Conservation (phyloP, 495 filamentous ascomycete species). For the Endocarpon pusillum region DNA sequence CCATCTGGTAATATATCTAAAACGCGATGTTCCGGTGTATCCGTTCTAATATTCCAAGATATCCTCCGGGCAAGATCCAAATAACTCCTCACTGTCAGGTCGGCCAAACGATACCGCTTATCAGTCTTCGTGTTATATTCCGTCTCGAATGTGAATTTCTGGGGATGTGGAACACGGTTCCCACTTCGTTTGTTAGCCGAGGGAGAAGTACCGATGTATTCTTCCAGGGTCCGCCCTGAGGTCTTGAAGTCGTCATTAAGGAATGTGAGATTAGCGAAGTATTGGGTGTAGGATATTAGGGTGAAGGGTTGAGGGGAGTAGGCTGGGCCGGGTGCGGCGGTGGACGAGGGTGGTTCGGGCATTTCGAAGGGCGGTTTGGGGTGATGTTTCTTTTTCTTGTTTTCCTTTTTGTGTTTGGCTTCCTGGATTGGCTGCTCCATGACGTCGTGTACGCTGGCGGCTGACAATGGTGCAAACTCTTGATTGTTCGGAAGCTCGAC, state of each 20-base stretch:
- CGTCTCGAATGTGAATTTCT: slow-evolving; percentile 55
- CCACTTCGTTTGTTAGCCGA: neutral
- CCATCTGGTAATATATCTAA: slow-evolving; percentile 9
- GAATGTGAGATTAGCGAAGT: slow-evolving; percentile 78
- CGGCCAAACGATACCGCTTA: slow-evolving; percentile 52
- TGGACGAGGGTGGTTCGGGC: slow-evolving; percentile 55
- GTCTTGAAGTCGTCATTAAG: slow-evolving; percentile 53
- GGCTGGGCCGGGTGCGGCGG: slow-evolving; percentile 67
- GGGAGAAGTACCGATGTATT: too few species aligned
- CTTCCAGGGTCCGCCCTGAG: too few species aligned
- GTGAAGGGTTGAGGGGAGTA: slow-evolving; percentile 77
- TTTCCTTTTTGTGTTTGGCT: slow-evolving; percentile 28
- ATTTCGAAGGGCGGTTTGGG: slow-evolving; percentile 45
- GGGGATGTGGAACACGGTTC: slow-evolving; percentile 6
- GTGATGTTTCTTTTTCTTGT: slow-evolving; percentile 32
- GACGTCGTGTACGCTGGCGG: neutral
- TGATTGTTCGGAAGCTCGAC: slow-evolving; percentile 2
- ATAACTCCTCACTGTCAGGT: slow-evolving; percentile 73
- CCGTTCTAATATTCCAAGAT: slow-evolving; percentile 32
- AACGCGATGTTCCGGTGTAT: slow-evolving; percentile 6
- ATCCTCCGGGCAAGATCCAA: slow-evolving; percentile 66
- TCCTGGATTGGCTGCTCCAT: slow-evolving; percentile 1
- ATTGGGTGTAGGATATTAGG: slow-evolving; percentile 66
- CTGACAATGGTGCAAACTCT: neutral
- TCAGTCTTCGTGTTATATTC: slow-evolving; percentile 76